phyloP scores from a whole-genome alignment of 805 yeast species.

The Metschnikowia bowlesiae region DNA sequence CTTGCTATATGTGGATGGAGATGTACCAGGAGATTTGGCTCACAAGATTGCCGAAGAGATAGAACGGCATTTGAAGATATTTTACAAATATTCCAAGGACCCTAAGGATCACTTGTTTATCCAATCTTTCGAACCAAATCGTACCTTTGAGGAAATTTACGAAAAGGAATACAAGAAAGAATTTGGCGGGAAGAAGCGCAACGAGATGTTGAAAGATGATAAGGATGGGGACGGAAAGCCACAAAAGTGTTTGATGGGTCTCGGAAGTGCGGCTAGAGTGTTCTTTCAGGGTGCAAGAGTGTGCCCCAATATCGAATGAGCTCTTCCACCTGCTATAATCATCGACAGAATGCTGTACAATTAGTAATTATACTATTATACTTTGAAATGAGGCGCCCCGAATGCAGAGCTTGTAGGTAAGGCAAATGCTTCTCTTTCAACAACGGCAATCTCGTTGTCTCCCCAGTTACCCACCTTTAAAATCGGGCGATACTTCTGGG shows the following conservation, averaged over 20 bases:
- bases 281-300: constrained; percentile 66
- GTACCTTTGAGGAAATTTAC: constrained; percentile 47
- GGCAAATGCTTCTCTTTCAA: constrained; percentile 69
- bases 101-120: constrained; percentile 55
- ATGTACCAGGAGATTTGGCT: constrained; percentile 33
- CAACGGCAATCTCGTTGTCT: constrained; percentile 57
- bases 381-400: constrained; percentile 37
- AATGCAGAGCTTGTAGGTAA: constrained; percentile 61
- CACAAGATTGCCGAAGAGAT: constrained; percentile 41
- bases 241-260: constrained; percentile 55
- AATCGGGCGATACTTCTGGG: constrained; percentile 70
- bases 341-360: neutral
- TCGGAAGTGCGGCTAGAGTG: constrained; percentile 64
- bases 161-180: constrained; percentile 44
- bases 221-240: constrained; percentile 37
- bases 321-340: neutral
- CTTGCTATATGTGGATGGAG: constrained; percentile 44
- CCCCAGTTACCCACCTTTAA: constrained; percentile 56
- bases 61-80: constrained; percentile 51
- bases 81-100: constrained; percentile 54
- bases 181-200: constrained; percentile 53
- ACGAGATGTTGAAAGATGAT: constrained; percentile 50
- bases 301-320: constrained; percentile 10
- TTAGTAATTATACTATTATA: constrained; percentile 4
- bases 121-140: constrained; percentile 56